phyloP scores from a whole-genome alignment of 139 green algal species.

The Chlamydomonas applanata region DNA sequence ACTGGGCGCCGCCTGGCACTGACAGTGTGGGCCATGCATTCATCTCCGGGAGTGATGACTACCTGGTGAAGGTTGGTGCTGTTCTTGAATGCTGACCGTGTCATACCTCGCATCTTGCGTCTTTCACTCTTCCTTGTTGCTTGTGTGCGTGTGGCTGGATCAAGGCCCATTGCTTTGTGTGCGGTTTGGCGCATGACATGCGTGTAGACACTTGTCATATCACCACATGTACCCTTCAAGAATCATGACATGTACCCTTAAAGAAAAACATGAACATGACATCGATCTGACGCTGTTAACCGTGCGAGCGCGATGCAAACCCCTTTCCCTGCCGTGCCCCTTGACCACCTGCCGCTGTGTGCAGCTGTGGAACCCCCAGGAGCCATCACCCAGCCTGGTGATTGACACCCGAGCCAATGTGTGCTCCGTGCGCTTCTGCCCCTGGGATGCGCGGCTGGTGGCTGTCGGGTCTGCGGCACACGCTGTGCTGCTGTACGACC shows the following conservation, averaged over 20 bases:
- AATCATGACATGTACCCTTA: no score
- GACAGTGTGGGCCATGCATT: constrained; percentile 28
- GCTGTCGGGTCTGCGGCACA: constrained; percentile 79
- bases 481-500: constrained; percentile 38
- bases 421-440: constrained; percentile 82
- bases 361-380: constrained; percentile 34
- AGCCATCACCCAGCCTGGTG: constrained; percentile 2
- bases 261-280: background rate
- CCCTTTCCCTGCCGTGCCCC: no score
- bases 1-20: constrained; percentile 51
- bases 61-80: constrained; percentile 68
- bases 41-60: constrained; percentile 83
- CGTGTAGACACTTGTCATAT: background rate
- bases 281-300: no score
- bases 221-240: no score
- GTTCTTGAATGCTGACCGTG: no score
- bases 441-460: constrained; percentile 58
- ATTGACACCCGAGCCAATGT: constrained; percentile 84
- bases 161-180: no score
- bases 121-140: no score
- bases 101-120: no score
- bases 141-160: no score
- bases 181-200: background rate
- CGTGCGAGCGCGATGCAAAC: no score
- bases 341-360: background rate